Base-by-base conservation (phyloP, 1,139 yeast genomes). In the Hyphopichia pseudoburtonii region DNA sequence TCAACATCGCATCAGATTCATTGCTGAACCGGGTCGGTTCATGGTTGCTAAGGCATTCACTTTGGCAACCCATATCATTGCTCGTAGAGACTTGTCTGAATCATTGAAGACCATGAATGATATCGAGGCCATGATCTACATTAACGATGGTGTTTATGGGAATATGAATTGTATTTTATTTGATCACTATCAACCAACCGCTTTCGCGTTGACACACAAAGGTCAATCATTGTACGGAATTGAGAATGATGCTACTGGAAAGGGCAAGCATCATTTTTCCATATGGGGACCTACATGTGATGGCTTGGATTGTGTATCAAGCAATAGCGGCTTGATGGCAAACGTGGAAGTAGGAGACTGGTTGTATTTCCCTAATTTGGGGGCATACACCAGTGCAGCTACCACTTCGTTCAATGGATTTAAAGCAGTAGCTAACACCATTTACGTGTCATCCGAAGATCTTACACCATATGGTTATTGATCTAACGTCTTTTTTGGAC, bases 201-300 rank as follows among this genome's bases (percentile, higher is more conserved):
- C 96, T 10, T 67, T 70, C 47, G 83, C 86, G 10, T 69, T 90
- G 46, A 70, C 78, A 34, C 81, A 80, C 47, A 60, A 67, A 30
- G 71, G 73, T 32, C 54, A 67, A 37, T 80, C 74, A 55, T 66
- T 68, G 42, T 78, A 74, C 56, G 70, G 64, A 25, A 40, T 47
- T 43, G 62, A 60, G 38, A 42, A 44, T 37, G 52, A 50, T 41
- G 45, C 47, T 35, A 40, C 31, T 28, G 45, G 32, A 27, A 45
- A 43, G 47, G 56, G 47, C 51, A 49, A 40, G 44, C 57, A 57
- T 50, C 64, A 60, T 50, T 87, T 70, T 55, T 82, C 96, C 16
- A 75, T 92, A 42, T 92, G 97, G 97, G 98, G 98, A 7, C 98
- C 97, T 34, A 92, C 97, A 17, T 92, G 98, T 65, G 98, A 92